Evolutionary conservation across 495 filamentous ascomycete species (phyloP), one percentile per base, ranked within the genome.

Genomic region (Talaromyces wortmannii): DNA sequence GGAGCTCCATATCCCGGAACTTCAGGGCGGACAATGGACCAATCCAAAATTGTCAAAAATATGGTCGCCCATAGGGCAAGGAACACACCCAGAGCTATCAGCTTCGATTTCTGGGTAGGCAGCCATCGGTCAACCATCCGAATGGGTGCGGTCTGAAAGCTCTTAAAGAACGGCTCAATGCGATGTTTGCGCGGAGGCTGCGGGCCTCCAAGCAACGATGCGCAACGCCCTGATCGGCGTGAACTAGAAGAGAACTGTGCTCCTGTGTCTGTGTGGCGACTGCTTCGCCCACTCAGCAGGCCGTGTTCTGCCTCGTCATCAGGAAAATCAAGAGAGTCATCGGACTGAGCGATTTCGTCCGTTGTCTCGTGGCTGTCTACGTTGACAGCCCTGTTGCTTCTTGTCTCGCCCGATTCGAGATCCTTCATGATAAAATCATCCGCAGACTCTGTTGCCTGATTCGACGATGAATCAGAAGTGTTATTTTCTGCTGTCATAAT

Each of bases 61-160:
- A 81, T 73, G 8, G 83, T 60, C 1, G 88, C 72, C 89, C 89
- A 92, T 50, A 82, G 42, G 2, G 78, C 69, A 45, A 86, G 70
- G 49, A 75, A 86, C 8, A 62, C 63, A 4, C 82, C 63, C 36
- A 88, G 68, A 4, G 83, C 64, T 10, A 68, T 63, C 7, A 81
- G 61, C 48, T 81, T 77, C 43, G 81, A 76, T n/a, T 47, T 71
- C 44, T 60, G 70, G 36, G 68, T 76, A 17, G 85, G 87, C 13
- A 86, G 66, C 42, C 73, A 76, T 36, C 68, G 77, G 47, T 84
- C 76, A 45, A 91, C 63, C 11, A 89, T 61, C 31, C 73, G 70
- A 59, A 80, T 70, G 0, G 88, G 88, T 42, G 78, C 77, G 57
- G 81, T 74, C 64, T 92, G 88, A 18, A 84, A 74, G 0, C 51